These are phyloP conservation scores for Calocera cornea DNA, from an alignment of 768 basidiomycete species.

Conservation along the genomic window DNA sequence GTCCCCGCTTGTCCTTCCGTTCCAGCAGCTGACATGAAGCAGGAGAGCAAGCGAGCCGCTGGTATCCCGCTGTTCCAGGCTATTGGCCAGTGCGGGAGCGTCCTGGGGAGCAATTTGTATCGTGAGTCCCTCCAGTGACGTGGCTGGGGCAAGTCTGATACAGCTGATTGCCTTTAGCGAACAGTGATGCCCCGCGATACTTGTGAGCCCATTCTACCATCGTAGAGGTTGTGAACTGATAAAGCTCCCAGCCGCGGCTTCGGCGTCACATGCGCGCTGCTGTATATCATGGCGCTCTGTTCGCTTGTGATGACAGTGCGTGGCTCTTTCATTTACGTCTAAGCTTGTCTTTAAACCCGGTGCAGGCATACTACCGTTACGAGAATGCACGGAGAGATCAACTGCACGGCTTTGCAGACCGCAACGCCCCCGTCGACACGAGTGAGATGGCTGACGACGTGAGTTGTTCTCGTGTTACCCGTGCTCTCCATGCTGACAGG, in stretches of 20 bases:
- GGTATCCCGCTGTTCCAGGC: slow-evolving; percentile 70
- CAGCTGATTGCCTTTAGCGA: slow-evolving; percentile 44
- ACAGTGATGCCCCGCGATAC: slow-evolving; percentile 48
- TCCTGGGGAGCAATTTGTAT: slow-evolving; percentile 24
- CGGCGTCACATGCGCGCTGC: neutral
- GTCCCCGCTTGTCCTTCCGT: too few relatives aligned
- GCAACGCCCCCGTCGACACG: slow-evolving; percentile 44
- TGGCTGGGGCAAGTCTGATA: too few relatives aligned
- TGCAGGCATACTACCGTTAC: slow-evolving; percentile 45
- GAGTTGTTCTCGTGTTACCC: neutral
- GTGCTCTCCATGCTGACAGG: neutral
- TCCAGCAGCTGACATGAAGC: slow-evolving; percentile 32
- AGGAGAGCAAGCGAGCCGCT: slow-evolving; percentile 62
- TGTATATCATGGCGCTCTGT: neutral
- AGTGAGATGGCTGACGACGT: slow-evolving; percentile 51
- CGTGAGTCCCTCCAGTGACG: slow-evolving; percentile 44
- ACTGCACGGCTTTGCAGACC: slow-evolving; percentile 37
- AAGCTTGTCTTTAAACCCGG: neutral
- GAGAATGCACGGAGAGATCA: slow-evolving; percentile 47
- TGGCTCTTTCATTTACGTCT: neutral
- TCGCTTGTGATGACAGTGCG: neutral
- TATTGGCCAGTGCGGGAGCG: slow-evolving; percentile 54
- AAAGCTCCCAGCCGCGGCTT: neutral
- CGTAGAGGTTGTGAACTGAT: neutral
- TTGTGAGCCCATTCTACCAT: neutral